Evolutionary conservation across 2,329 filamentous ascomycete species (phyloP).

Genomic region (Penicillium expansum): DNA sequence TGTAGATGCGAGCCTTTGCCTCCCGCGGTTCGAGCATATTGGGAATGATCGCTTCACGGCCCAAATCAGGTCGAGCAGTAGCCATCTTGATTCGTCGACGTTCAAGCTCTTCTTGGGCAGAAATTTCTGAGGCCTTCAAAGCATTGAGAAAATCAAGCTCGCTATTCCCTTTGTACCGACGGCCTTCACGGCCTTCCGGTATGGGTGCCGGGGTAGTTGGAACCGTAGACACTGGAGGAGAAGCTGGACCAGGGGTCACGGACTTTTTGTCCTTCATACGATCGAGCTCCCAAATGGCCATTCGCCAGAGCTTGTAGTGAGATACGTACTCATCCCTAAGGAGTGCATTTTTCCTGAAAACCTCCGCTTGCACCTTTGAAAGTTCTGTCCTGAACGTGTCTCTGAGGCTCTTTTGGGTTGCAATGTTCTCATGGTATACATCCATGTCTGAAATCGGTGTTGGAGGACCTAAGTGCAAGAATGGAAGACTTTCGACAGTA

Average conservation of each 20-base stretch:
- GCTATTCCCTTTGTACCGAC: constrained; percentile 49
- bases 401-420: constrained; percentile 40
- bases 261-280: constrained; percentile 39
- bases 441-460: constrained; percentile 48
- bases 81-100: constrained; percentile 44
- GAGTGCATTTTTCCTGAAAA: constrained; percentile 40
- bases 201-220: constrained; percentile 32
- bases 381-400: constrained; percentile 40
- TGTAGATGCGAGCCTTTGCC: constrained; percentile 40
- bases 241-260: constrained; percentile 37
- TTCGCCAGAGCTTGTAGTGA: constrained; percentile 47
- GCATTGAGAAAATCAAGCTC: constrained; percentile 51
- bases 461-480: constrained; percentile 42
- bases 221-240: constrained; percentile 35
- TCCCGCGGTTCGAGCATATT: constrained; percentile 47
- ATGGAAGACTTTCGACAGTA: constrained; percentile 47
- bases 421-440: constrained; percentile 42
- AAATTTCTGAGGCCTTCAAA: constrained; percentile 48
- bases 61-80: constrained; percentile 45
- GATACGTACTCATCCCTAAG: constrained; percentile 42
- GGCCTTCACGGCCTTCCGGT: constrained; percentile 37
- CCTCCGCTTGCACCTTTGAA: constrained; percentile 38
- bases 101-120: constrained; percentile 48
- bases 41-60: constrained; percentile 48
- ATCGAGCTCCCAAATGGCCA: constrained; percentile 44